Base-by-base conservation (phyloP, 106 monocot genomes). In the Allium fistulosum region DNA sequence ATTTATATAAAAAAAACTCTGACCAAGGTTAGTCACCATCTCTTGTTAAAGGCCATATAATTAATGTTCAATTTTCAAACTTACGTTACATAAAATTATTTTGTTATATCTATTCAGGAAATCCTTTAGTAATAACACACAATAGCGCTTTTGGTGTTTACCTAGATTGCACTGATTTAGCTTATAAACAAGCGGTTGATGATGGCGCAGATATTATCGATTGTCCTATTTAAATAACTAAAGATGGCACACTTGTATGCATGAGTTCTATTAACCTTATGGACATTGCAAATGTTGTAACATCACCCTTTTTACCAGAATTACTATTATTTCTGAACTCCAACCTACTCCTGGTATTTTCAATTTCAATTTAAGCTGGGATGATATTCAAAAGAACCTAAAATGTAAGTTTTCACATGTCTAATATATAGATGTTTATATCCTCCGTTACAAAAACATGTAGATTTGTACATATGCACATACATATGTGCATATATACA, bases 181-280 rank as follows among this genome's bases (percentile, higher is more conserved):
- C 84, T 27, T 89, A 89, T 67, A 71, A 85, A 77, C 74, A 69
- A 71, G 89, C 84, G 6, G 74, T 80, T 51, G 59, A 75, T 17
- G 85, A 89, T 55, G 89, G 85, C n/a, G 89, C 82, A 4, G 89
- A 89, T 72, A 46, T 85, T 28, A 80, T 89, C 17, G 89, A 89
- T 17, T 89, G 85, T 66, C 74, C 89, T 11, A 80, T 89, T 69
- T 82, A 89, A 69, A 69, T 85, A 75, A 74, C 82, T 8, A 79
- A 75, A 68, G 89, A 89, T 67, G 89, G 84, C 9, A 56, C 71
- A 49, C 71, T 77, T 6, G 67, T 89, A 61, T 89, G 85, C 85
- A 68, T 82, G 74, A 69, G 69, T 17, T 79, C 85, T 51, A 65
- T 77, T 26, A 76, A 82, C 70, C 74, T 89, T 51, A 61, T 69